Conservation (phyloP, 1,284 basidiomycete species). For the Rhizopogon hawkerae region DNA sequence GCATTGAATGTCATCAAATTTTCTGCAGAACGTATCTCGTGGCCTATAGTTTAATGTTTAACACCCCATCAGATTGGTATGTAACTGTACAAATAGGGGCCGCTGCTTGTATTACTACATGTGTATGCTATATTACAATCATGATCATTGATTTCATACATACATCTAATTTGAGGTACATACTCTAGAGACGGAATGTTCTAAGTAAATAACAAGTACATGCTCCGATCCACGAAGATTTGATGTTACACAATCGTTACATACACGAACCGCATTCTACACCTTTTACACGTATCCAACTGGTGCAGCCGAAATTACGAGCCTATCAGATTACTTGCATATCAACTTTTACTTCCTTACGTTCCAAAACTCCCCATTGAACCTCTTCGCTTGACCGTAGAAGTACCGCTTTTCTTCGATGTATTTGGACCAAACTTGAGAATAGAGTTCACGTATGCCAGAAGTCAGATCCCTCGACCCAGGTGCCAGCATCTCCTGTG, state of each 20-base stretch:
- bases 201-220: too few relatives aligned
- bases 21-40: neutral
- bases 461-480: neutral
- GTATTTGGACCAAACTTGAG: constrained; percentile 8
- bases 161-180: too few relatives aligned
- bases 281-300: neutral
- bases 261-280: neutral
- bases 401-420: constrained; percentile 10
- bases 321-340: too few relatives aligned
- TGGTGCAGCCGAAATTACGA: neutral
- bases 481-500: neutral
- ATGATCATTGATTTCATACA: too few relatives aligned
- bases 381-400: constrained; percentile 11
- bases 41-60: neutral
- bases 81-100: neutral
- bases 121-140: neutral
- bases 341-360: neutral
- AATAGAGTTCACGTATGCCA: constrained; percentile 1
- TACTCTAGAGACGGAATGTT: too few relatives aligned
- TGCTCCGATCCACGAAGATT: too few relatives aligned
- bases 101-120: neutral
- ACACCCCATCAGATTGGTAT: neutral
- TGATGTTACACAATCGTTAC: neutral
- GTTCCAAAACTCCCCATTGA: constrained; percentile 10
- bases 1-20: neutral